phyloP scores from a whole-genome alignment of 352 stramenopile genomes.

The Phytophthora ohioensis region DNA sequence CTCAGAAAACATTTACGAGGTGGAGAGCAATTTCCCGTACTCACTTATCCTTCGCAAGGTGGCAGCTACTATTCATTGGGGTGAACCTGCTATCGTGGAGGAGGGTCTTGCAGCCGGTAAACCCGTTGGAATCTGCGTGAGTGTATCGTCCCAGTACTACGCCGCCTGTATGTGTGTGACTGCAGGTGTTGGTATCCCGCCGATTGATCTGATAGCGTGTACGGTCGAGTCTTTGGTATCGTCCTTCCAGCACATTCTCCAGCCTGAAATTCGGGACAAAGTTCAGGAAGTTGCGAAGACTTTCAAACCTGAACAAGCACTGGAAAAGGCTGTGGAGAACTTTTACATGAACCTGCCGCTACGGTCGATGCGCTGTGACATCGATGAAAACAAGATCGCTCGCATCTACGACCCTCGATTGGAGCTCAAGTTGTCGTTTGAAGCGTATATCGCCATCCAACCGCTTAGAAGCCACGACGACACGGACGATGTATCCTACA shows the following conservation, averaged over 20 bases:
- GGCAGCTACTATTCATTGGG: constrained; percentile 80
- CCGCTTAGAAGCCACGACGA: constrained; percentile 38
- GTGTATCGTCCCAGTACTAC: constrained; percentile 91
- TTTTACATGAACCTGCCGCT: constrained; percentile 66
- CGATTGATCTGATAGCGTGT: constrained; percentile 68
- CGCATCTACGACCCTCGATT: constrained; percentile 46
- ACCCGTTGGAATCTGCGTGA: constrained; percentile 90
- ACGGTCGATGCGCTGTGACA: constrained; percentile 46
- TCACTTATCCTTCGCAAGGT: constrained; percentile 87
- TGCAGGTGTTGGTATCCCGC: constrained; percentile 74
- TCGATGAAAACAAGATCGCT: constrained; percentile 47
- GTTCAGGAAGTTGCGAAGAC: constrained; percentile 51
- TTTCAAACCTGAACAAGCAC: constrained; percentile 71
- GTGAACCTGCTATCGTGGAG: constrained; percentile 78
- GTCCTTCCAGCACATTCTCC: constrained; percentile 69
- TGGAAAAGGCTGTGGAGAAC: constrained; percentile 65
- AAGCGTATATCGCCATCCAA: constrained; percentile 49
- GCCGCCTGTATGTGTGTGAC: constrained; percentile 80
- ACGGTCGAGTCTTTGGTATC: constrained; percentile 65
- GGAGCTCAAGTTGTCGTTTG: constrained; percentile 57
- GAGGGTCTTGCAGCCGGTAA: constrained; percentile 83
- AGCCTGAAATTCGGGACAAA: constrained; percentile 43
- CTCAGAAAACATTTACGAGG: constrained; percentile 48
- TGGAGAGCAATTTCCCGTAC: constrained; percentile 57
- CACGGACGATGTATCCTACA: constrained; percentile 41